Evolutionary conservation across 495 filamentous ascomycete genomes (phyloP).

Genomic region (Aspergillus affinis): DNA sequence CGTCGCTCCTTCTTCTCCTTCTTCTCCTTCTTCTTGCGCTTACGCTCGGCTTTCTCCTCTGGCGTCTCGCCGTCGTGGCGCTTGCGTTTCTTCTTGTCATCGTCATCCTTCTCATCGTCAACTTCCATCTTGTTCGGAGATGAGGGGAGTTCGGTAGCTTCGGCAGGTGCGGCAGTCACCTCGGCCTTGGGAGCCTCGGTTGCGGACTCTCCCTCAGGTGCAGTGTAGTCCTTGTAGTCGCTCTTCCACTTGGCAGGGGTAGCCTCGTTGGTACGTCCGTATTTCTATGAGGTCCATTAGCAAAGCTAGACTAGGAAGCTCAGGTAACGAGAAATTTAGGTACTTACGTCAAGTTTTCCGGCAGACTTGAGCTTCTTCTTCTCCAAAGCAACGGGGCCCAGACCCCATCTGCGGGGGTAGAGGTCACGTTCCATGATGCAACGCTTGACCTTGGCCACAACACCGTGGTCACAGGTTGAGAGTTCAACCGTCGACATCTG

Average conservation of each 20-base stretch:
- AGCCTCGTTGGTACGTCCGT: slow-evolving; percentile 82
- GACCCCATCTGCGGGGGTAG: slow-evolving; percentile 92
- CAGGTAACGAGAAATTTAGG: neutral
- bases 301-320: neutral
- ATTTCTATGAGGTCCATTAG: slow-evolving; percentile 61
- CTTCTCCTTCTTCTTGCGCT: slow-evolving; percentile 72
- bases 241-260: slow-evolving; percentile 89
- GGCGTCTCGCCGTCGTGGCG: slow-evolving; percentile 78
- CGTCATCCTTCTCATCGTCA: slow-evolving; percentile 43
- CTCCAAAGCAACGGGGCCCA: slow-evolving; percentile 84
- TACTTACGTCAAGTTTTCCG: slow-evolving; percentile 84
- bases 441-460: slow-evolving; percentile 95
- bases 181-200: slow-evolving; percentile 45
- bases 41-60: slow-evolving; percentile 72
- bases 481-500: slow-evolving; percentile 95
- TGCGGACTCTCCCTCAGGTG: slow-evolving; percentile 45
- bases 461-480: slow-evolving; percentile 89
- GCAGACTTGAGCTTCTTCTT: slow-evolving; percentile 99
- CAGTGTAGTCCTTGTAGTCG: slow-evolving; percentile 85
- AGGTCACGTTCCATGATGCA: slow-evolving; percentile 99
- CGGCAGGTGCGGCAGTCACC: slow-evolving; percentile 26
- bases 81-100: slow-evolving; percentile 73
- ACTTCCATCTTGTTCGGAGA: slow-evolving; percentile 38
- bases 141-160: slow-evolving; percentile 31
- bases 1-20: slow-evolving; percentile 71